Evolutionary conservation across 805 yeast species (phyloP), one percentile per base, ranked within the genome.

Genomic region (Candida maltosa): DNA sequence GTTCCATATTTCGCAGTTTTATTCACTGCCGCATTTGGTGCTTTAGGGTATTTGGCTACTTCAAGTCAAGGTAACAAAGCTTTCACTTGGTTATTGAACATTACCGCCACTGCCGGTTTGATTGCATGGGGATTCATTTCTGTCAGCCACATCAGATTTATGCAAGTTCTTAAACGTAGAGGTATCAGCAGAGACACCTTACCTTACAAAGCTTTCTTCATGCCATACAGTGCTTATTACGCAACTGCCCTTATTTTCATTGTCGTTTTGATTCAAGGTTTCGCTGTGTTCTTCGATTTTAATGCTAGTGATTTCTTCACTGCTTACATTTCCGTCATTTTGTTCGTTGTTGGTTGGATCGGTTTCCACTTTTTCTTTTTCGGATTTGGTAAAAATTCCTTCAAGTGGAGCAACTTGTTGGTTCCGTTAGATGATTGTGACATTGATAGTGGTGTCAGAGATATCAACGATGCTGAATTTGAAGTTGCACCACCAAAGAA

Each of bases 71-170:
- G 83, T 38, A 52, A 55, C 26, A 67, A 71, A 3, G 88, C 80
- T 20, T 83, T 83, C 62, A 63, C 73, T 51, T 83, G 89, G 89
- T 66, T 83, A 40, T 61, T 82, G 46, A 82, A 81, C 56, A 81
- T 83, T 47, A 75, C 86, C n/a, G 84, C 85, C 19, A 81, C 82
- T 32, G 80, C 88, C 8, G 89, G 89, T 40, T 69, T 83, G 45
- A 78, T 82, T 46, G 72, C 85, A 12, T 81, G 89, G 89, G 71
- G 78, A 32, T 73, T 77, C 54, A 81, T 83, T 41, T 69, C 80
- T 19, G 57, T 73, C 30, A 66, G 83, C 3, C 89, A 82, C 58
- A 60, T 83, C 38, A 68, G 89, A 54, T 83, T 83, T 60, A 83
- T 83, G 80, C 57, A 65, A 26, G 80, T 82, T 22, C 61, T 86